phyloP scores from a whole-genome alignment of 208 protist genomes.

The Trypanosoma mega region DNA sequence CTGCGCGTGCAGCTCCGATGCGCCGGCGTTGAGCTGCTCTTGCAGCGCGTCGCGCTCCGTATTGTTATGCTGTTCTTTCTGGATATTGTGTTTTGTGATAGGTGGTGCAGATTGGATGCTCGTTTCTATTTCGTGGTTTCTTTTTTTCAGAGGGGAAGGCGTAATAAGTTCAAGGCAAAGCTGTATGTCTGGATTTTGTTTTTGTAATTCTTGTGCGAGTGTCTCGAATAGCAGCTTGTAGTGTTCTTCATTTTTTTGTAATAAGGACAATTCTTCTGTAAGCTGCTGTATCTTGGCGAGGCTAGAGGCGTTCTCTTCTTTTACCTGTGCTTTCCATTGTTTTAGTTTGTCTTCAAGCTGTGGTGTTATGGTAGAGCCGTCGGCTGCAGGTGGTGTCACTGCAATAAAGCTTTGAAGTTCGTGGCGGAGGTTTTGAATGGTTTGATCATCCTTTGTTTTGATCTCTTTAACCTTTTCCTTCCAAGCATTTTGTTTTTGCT shows the following conservation, averaged over 20 bases:
- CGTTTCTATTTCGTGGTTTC: not conserved
- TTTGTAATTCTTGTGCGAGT: not conserved
- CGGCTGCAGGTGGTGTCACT: not conserved
- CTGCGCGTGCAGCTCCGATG: no score
- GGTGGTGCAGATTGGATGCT: not conserved
- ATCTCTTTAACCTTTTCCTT: conserved; percentile 9
- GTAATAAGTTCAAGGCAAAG: not conserved
- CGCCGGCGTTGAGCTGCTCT: no score
- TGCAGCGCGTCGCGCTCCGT: no score
- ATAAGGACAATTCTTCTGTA: conserved; percentile 3
- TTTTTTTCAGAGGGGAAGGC: not conserved
- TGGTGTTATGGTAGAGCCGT: not conserved
- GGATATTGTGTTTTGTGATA: no score
- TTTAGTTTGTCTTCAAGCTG: conserved; percentile 5
- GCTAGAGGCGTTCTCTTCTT: conserved; percentile 6
- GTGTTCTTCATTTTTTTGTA: not conserved
- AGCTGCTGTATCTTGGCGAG: conserved; percentile 5
- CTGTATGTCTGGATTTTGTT: not conserved
- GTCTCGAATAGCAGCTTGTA: not conserved
- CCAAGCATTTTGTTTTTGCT: conserved; percentile 3
- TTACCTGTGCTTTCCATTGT: conserved; percentile 16
- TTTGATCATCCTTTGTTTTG: conserved; percentile 1
- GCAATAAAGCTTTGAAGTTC: not conserved
- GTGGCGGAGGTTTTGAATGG: conserved; percentile 3
- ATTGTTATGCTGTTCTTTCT: no score